Evolutionary conservation across 2,329 filamentous ascomycete genomes (phyloP).

Genomic region (Shiraia bambusicola): DNA sequence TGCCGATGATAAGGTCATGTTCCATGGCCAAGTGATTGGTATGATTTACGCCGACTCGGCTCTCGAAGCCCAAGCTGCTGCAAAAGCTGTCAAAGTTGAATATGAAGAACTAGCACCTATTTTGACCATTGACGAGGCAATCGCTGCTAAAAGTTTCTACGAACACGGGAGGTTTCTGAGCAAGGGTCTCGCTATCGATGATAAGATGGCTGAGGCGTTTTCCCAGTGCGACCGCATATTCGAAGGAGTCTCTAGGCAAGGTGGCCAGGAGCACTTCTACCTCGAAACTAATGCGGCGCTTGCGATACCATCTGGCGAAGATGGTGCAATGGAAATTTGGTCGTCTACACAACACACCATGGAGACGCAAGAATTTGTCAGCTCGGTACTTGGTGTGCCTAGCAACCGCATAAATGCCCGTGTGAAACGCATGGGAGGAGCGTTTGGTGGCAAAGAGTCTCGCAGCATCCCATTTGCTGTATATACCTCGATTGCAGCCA

Average conservation of each 20-base stretch:
- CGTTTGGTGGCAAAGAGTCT: constrained; percentile 92
- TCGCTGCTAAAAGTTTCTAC: constrained; percentile 83
- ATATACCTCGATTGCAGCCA: constrained; percentile 79
- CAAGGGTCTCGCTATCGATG: constrained; percentile 60
- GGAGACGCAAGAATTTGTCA: constrained; percentile 62
- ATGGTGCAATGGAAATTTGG: constrained; percentile 89
- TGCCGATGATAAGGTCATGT: constrained; percentile 82
- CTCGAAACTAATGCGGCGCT: constrained; percentile 86
- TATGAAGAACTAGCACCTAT: constrained; percentile 87
- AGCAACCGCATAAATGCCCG: constrained; percentile 86
- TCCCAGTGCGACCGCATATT: constrained; percentile 77
- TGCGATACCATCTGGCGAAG: constrained; percentile 82
- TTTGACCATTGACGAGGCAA: constrained; percentile 91
- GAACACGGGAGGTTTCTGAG: constrained; percentile 76
- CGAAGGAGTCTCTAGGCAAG: constrained; percentile 80
- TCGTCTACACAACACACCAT: constrained; percentile 45
- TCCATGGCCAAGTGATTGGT: constrained; percentile 86
- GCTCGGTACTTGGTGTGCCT: constrained; percentile 77
- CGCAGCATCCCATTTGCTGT: constrained; percentile 80
- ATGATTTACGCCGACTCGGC: constrained; percentile 80
- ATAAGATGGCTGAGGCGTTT: constrained; percentile 70
- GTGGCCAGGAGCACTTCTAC: constrained; percentile 96
- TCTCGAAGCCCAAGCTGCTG: constrained; percentile 73
- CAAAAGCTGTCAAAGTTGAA: constrained; percentile 78
- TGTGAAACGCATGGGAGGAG: constrained; percentile 88